Evolutionary conservation across 768 basidiomycete species (phyloP), one percentile per base, ranked within the genome.

Genomic region (Termitomyces sp.): DNA sequence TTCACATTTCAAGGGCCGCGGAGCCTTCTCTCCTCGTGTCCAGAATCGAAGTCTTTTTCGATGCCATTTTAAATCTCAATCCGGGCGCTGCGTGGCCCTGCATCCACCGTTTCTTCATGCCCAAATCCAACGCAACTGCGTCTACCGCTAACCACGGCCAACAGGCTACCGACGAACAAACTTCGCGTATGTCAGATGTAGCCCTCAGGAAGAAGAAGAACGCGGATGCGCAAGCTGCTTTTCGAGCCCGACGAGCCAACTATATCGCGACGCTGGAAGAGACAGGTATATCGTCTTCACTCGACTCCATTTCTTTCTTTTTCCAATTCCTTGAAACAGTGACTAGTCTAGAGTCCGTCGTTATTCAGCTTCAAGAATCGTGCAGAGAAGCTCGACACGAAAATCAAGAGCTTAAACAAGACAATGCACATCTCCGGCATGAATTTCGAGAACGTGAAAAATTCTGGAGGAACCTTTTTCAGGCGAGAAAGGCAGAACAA

Each of bases 261-360:
- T 93, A 93, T 70, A 93, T 93, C 68, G 84, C 88, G 44, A 92
- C 90, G 13, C 82, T 93, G 61, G 91, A 93, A 70, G 90, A 90
- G 69, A 90, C 90, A 77, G 84, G 82, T 82, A 61, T 56, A 63
- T 58, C 44, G 26, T 24, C 28, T 48, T 56, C 47, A 45, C 46
- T 16, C 28, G 39, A 46, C 42, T 31, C 54, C 48, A 54, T 63
- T 59, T 55, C 66, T 66, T 60, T 26, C 37, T 15, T 39, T 31
- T n/a, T 28, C 29, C 5, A 52, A 29, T 41, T 6, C 20, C 62
- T 55, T 44, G 55, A 49, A 50, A 29, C 69, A 88, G 90, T 93
- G 63, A 92, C 88, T 24, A 92, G 84, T 65, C 77, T 93, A 54
- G 91, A 93, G 70, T 83, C 83, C n/a, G 90, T 92, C 52, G 90